Evolutionary conservation across 2,329 filamentous ascomycete genomes (phyloP).

Genomic region (Aspergillus terreus): DNA sequence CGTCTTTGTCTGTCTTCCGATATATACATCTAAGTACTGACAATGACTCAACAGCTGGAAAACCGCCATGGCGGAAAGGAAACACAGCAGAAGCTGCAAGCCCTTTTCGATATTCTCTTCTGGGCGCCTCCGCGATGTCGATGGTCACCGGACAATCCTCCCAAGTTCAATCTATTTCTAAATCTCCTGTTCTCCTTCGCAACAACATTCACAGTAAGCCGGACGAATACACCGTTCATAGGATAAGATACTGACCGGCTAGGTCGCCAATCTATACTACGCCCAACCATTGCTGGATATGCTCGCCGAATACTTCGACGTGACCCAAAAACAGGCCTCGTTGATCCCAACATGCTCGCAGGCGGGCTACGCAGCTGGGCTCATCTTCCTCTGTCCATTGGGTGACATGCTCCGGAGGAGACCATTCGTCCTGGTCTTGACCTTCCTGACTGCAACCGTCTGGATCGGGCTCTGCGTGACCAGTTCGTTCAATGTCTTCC

Average conservation of each 20-base stretch:
- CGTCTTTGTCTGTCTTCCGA: too few relatives aligned
- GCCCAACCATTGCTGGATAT: conserved; percentile 75
- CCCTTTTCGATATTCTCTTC: conserved; percentile 32
- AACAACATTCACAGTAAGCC: conserved; percentile 46
- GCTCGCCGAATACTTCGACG: conserved; percentile 66
- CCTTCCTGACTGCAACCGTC: conserved; percentile 63
- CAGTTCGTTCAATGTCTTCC: conserved; percentile 60
- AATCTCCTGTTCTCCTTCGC: conserved; percentile 66
- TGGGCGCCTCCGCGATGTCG: conserved; percentile 66
- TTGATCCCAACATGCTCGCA: conserved; percentile 73
- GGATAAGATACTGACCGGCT: background rate
- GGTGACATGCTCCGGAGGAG: conserved; percentile 67
- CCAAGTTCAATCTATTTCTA: conserved; percentile 62
- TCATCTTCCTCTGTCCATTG: conserved; percentile 71
- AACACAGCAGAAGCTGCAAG: background rate
- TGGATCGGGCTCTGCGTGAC: conserved; percentile 71
- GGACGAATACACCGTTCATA: background rate
- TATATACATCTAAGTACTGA: background rate
- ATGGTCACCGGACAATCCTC: conserved; percentile 64
- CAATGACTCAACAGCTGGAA: background rate
- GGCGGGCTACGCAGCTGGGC: conserved; percentile 70
- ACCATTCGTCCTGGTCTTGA: conserved; percentile 64
- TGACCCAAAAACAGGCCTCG: conserved; percentile 64
- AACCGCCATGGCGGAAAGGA: background rate
- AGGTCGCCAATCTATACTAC: conserved; percentile 70